Evolutionary conservation across 805 yeast species (phyloP).

Genomic region (Lipomyces spencermartinsiae): DNA sequence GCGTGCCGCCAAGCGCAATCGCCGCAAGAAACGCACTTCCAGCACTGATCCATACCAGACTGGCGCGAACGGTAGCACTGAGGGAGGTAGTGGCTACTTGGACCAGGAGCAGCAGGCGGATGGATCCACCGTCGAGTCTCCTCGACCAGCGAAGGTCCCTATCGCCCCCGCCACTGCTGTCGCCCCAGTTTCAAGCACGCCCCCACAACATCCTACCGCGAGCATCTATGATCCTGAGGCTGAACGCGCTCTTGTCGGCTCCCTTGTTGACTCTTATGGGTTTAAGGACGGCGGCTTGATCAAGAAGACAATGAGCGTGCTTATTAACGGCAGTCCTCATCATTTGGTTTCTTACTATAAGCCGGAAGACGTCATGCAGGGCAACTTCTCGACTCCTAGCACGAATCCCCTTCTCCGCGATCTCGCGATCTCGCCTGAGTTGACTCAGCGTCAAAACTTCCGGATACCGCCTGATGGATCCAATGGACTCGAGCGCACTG

Average conservation of each 20-base stretch:
- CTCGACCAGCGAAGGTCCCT: constrained; percentile 9
- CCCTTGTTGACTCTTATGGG: constrained; percentile 64
- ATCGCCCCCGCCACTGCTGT: constrained; percentile 20
- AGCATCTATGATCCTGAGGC: constrained; percentile 40
- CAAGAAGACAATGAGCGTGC: constrained; percentile 79
- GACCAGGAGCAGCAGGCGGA: constrained; percentile 18
- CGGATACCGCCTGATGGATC: constrained; percentile 46
- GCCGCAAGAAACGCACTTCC: constrained; percentile 37
- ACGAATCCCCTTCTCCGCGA: constrained; percentile 58
- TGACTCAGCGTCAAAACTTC: constrained; percentile 46
- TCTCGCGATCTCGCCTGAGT: constrained; percentile 49
- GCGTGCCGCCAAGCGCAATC: constrained; percentile 46
- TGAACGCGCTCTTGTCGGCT: constrained; percentile 59
- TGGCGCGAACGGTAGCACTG: constrained; percentile 17
- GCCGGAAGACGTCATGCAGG: constrained; percentile 71
- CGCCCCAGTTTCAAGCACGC: constrained; percentile 23
- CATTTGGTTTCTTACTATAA: constrained; percentile 83
- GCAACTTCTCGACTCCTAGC: constrained; percentile 63
- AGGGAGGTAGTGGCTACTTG: constrained; percentile 12
- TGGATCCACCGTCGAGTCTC: background rate
- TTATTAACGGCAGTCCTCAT: constrained; percentile 50
- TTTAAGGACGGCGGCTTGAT: constrained; percentile 76
- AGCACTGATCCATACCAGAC: constrained; percentile 35
- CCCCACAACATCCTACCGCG: constrained; percentile 16
- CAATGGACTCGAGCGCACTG: constrained; percentile 29